A percentile compares a stretch with the other conserved stretches of the same genome.
Evolutionary conservation across 1,284 basidiomycete genomes (phyloP).

Genomic region (Cryptococcus maquisensis): DNA sequence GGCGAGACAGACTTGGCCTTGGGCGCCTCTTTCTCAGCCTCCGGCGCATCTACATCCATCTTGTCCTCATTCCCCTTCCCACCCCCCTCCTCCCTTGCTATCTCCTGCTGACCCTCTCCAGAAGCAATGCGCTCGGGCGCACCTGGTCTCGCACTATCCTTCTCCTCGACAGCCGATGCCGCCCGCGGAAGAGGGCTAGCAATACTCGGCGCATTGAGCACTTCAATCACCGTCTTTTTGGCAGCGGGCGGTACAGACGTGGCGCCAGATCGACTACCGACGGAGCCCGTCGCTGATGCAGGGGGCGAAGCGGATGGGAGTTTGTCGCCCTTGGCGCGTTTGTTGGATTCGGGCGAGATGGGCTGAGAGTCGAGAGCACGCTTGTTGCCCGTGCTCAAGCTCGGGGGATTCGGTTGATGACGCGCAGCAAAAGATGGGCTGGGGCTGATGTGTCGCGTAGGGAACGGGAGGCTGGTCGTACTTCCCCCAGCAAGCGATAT

Average conservation of each 20-base stretch:
- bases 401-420: slow-evolving; percentile 7
- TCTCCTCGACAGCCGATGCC: slow-evolving; percentile 3
- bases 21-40: no score
- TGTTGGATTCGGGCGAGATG: slow-evolving; percentile 16
- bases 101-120: no score
- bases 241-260: slow-evolving; percentile 1
- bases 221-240: slow-evolving; percentile 41
- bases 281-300: slow-evolving; percentile 1
- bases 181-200: slow-evolving; percentile 17
- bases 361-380: slow-evolving; percentile 32
- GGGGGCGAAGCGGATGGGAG: slow-evolving; percentile 6
- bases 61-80: neutral
- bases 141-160: neutral
- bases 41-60: neutral
- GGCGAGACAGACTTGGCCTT: no score
- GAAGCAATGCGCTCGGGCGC: no score
- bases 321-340: slow-evolving; percentile 29
- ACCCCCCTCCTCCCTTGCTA: no score
- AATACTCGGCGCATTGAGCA: slow-evolving; percentile 38
- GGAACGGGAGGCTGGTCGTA: slow-evolving; percentile 18
- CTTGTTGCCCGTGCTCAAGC: slow-evolving; percentile 17
- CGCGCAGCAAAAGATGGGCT: neutral
- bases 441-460: neutral
- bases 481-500: slow-evolving; percentile 44
- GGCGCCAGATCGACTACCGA: slow-evolving; percentile 6